A percentile compares a stretch with the other conserved stretches of the same genome.
Evolutionary conservation across 257 asterid genomes (phyloP).

Genomic region (Fraxinus cuspidata): DNA sequence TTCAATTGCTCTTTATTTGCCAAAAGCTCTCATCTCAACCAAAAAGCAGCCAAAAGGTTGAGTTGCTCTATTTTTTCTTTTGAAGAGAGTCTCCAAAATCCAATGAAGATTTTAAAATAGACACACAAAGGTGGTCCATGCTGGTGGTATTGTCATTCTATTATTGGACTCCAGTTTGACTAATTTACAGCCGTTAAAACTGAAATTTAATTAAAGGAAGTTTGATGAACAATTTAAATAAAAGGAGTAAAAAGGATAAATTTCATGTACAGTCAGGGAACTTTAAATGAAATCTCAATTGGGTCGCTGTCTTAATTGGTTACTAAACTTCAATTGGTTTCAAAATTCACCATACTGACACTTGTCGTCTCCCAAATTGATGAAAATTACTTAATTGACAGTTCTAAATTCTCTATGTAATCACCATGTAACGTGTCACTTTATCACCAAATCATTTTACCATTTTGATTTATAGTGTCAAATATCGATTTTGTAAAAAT

Average conservation of each 20-base stretch:
- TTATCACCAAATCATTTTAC: no score
- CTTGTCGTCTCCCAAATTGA: no score
- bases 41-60: slow-evolving; percentile 34
- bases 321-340: no score
- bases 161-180: background rate
- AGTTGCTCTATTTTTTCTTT: slow-evolving; percentile 18
- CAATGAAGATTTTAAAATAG: background rate
- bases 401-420: no score
- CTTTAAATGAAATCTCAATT: background rate
- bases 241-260: no score
- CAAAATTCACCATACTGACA: no score
- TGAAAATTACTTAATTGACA: no score
- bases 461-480: no score
- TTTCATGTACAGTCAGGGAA: background rate
- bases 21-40: slow-evolving; percentile 29
- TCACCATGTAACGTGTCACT: no score
- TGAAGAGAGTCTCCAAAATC: background rate
- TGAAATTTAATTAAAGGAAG: no score
- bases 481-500: no score
- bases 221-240: background rate
- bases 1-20: slow-evolving; percentile 5
- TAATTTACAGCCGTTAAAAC: no score
- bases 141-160: background rate
- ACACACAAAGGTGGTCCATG: background rate
- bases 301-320: background rate